A percentile compares a stretch with the other conserved stretches of the same genome.
These are phyloP conservation scores for Penicillium sp. DNA, from an alignment of 2,329 filamentous ascomycete genomes.

Conservation along the genomic window DNA sequence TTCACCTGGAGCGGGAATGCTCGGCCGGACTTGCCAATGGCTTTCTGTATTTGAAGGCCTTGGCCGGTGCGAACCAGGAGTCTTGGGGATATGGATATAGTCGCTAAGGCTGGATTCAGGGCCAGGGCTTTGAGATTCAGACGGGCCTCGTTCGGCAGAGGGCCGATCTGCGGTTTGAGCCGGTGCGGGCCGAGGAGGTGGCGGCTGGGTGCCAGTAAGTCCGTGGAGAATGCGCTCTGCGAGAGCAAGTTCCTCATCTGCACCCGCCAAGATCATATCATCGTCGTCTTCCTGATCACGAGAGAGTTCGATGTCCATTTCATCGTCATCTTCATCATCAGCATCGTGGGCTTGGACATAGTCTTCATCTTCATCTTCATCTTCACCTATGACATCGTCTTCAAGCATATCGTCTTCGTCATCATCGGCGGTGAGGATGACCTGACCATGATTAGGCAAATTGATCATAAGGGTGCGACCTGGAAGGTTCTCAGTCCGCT, in stretches of 20 bases:
- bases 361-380: slow-evolving; percentile 44
- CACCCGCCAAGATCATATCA: slow-evolving; percentile 54
- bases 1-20: slow-evolving; percentile 62
- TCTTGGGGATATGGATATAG: slow-evolving; percentile 71
- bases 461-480: slow-evolving; percentile 42
- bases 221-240: slow-evolving; percentile 76
- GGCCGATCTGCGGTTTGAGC: slow-evolving; percentile 30
- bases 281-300: slow-evolving; percentile 50
- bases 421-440: slow-evolving; percentile 48
- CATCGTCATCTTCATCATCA: slow-evolving; percentile 48
- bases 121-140: slow-evolving; percentile 14
- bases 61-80: slow-evolving; percentile 55
- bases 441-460: slow-evolving; percentile 42
- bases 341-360: slow-evolving; percentile 51
- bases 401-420: slow-evolving; percentile 43
- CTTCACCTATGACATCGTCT: slow-evolving; percentile 24
- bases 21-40: slow-evolving; percentile 84
- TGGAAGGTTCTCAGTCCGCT: slow-evolving; percentile 55
- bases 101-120: slow-evolving; percentile 21
- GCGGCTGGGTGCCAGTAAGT: slow-evolving; percentile 65
- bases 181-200: slow-evolving; percentile 53
- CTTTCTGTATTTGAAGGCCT: slow-evolving; percentile 54
- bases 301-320: slow-evolving; percentile 30
- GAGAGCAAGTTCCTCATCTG: slow-evolving; percentile 68
- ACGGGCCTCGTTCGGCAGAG: slow-evolving; percentile 18